Evolutionary conservation across 2,329 filamentous ascomycete genomes (phyloP).

Genomic region (Teratosphaeria gauchensis): DNA sequence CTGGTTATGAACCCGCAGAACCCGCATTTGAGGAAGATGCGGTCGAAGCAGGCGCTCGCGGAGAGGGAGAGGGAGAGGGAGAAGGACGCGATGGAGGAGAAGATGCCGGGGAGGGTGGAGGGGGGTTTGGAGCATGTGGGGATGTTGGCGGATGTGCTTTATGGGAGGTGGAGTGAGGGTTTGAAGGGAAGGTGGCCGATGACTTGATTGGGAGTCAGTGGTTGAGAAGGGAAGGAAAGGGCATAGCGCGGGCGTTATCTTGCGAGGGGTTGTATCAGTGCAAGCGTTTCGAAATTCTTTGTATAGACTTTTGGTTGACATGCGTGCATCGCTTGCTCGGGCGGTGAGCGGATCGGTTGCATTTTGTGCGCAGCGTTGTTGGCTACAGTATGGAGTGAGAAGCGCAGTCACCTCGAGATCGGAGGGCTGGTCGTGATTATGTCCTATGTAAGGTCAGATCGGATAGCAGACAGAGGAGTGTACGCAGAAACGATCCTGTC

Average conservation of each 20-base stretch:
- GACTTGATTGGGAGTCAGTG: constrained; percentile 10
- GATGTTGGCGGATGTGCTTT: constrained; percentile 81
- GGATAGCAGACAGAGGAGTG: too few relatives aligned
- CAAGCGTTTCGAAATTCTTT: too few relatives aligned
- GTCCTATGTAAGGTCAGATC: too few relatives aligned
- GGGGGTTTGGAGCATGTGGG: constrained; percentile 88
- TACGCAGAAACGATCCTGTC: too few relatives aligned
- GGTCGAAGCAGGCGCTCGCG: constrained; percentile 31
- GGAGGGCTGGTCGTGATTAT: too few relatives aligned
- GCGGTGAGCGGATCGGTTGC: too few relatives aligned
- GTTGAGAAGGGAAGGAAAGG: background rate
- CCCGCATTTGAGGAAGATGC: constrained; percentile 72
- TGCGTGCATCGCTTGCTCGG: too few relatives aligned
- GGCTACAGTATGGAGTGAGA: too few relatives aligned
- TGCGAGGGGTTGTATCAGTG: background rate
- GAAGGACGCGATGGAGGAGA: constrained; percentile 41
- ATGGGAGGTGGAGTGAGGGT: constrained; percentile 81
- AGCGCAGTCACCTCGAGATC: too few relatives aligned
- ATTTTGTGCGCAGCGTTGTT: too few relatives aligned
- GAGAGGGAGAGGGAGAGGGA: constrained; percentile 32
- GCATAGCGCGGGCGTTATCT: background rate
- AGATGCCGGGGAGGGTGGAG: constrained; percentile 48
- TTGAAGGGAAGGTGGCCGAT: constrained; percentile 46
- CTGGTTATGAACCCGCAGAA: constrained; percentile 72
- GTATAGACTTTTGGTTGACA: too few relatives aligned